phyloP scores from a whole-genome alignment of 805 yeast species.

The Starmerella bacillaris region DNA sequence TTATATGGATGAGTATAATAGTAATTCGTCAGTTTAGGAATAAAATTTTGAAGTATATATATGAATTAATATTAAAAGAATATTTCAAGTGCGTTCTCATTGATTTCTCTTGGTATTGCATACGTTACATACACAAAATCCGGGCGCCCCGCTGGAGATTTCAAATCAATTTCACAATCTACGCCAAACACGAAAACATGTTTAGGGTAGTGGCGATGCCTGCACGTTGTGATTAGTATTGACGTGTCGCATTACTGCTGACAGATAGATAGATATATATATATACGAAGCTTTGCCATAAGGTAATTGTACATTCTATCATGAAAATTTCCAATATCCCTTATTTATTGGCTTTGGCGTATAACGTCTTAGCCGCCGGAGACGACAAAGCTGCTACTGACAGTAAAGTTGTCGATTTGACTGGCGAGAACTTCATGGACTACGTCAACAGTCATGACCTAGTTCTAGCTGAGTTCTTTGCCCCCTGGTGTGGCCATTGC shows the following conservation, averaged over 20 bases:
- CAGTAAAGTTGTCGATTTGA: constrained; percentile 72
- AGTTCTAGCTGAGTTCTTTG: constrained; percentile 75
- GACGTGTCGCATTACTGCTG: constrained; percentile 10
- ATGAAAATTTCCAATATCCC: constrained; percentile 28
- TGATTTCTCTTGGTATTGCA: no score
- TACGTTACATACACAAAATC: no score
- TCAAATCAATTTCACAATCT: no score
- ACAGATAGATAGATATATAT: not conserved
- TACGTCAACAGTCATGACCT: constrained; percentile 57
- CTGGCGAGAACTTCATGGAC: constrained; percentile 42
- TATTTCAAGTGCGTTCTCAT: no score
- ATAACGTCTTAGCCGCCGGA: constrained; percentile 41
- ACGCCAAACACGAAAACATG: no score
- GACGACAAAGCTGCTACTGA: constrained; percentile 43
- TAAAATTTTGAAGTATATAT: no score
- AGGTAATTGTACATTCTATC: not conserved
- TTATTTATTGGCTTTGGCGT: constrained; percentile 25
- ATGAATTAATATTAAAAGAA: no score
- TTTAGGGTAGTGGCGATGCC: constrained; percentile 1
- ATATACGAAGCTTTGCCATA: not conserved
- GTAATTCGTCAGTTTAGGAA: no score
- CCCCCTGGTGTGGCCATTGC: constrained; percentile 98
- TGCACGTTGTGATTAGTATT: constrained; percentile 1
- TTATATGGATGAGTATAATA: no score
- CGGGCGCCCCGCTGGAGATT: no score